A percentile compares a stretch with the other conserved stretches of the same genome.
Evolutionary conservation across 441 rosid genomes (phyloP).

Genomic region (Erysimum pusillum): DNA sequence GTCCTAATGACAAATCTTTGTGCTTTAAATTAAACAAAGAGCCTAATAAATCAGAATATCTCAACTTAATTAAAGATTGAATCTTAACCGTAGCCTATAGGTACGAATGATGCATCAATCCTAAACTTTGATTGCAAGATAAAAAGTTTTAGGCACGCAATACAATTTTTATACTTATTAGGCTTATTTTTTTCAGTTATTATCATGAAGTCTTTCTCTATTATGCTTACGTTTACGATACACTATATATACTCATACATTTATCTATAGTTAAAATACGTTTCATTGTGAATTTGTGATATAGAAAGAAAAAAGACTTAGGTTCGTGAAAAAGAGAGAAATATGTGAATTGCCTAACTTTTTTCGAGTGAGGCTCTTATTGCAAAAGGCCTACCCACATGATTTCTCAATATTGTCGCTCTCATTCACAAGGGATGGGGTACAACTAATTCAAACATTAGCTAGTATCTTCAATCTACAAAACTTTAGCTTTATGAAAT

Average conservation of each 20-base stretch:
- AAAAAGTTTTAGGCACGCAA: slow-evolving; percentile 25
- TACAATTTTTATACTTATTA: slow-evolving; percentile 15
- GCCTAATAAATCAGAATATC: background rate
- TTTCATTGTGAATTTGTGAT: slow-evolving; percentile 20
- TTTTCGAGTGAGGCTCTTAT: slow-evolving; percentile 26
- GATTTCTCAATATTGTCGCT: slow-evolving; percentile 44
- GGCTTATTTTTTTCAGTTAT: slow-evolving; percentile 14
- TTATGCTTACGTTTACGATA: background rate
- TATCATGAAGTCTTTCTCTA: background rate
- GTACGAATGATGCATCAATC: slow-evolving; percentile 35
- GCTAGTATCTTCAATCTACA: slow-evolving; percentile 30
- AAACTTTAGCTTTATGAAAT: background rate
- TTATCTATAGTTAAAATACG: background rate
- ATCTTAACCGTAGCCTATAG: slow-evolving; percentile 33
- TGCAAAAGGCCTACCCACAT: slow-evolving; percentile 47
- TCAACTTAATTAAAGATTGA: slow-evolving; percentile 28
- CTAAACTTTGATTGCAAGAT: slow-evolving; percentile 36
- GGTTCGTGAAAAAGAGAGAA: slow-evolving; percentile 16
- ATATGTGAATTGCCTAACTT: slow-evolving; percentile 34
- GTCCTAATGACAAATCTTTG: slow-evolving; percentile 23
- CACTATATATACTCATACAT: background rate
- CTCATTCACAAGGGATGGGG: slow-evolving; percentile 35
- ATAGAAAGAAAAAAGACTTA: background rate
- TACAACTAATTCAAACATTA: slow-evolving; percentile 42
- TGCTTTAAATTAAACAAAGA: slow-evolving; percentile 23